Percentiles rank a stretch among this genome's conserved stretches.
These are phyloP conservation scores for Linnemannia hyalina DNA, from an alignment of 192 early-diverging fungal species.

Conservation along the genomic window DNA sequence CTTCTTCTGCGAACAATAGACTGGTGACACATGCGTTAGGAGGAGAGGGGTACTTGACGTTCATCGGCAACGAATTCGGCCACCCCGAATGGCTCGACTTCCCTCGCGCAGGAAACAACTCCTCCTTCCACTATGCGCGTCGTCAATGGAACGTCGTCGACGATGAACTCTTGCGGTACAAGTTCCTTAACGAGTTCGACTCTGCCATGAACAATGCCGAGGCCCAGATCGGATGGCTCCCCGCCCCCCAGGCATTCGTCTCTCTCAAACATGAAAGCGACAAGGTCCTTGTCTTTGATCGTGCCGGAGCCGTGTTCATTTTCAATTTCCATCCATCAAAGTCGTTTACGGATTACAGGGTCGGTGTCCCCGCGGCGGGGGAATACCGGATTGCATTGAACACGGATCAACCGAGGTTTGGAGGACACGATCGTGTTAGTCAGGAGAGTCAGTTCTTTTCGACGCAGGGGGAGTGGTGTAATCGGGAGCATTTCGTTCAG, in stretches of 20 bases:
- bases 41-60: constrained; percentile 96
- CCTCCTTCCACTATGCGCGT: constrained; percentile 93
- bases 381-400: constrained; percentile 81
- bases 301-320: constrained; percentile 87
- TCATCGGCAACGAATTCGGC: constrained; percentile 98
- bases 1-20: constrained; percentile 46
- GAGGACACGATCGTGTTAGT: constrained; percentile 89
- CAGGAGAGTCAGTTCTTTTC: constrained; percentile 71
- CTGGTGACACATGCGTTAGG: constrained; percentile 91
- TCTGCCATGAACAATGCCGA: constrained; percentile 86
- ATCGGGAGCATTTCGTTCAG: constrained; percentile 81
- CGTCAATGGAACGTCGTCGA: constrained; percentile 97
- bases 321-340: constrained; percentile 97
- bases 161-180: constrained; percentile 89
- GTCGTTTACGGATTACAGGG: constrained; percentile 88
- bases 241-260: constrained; percentile 82
- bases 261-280: constrained; percentile 92
- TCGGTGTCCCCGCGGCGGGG: constrained; percentile 80
- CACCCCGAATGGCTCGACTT: constrained; percentile 99
- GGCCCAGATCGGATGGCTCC: constrained; percentile 76
- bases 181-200: constrained; percentile 94
- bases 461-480: constrained; percentile 77
- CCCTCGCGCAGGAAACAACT: constrained; percentile 92
- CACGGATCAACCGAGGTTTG: constrained; percentile 81
- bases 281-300: constrained; percentile 95